A percentile compares a stretch with the other conserved stretches of the same genome.
Evolutionary conservation across 768 basidiomycete genomes (phyloP).

Genomic region (Clathrus columnatus): DNA sequence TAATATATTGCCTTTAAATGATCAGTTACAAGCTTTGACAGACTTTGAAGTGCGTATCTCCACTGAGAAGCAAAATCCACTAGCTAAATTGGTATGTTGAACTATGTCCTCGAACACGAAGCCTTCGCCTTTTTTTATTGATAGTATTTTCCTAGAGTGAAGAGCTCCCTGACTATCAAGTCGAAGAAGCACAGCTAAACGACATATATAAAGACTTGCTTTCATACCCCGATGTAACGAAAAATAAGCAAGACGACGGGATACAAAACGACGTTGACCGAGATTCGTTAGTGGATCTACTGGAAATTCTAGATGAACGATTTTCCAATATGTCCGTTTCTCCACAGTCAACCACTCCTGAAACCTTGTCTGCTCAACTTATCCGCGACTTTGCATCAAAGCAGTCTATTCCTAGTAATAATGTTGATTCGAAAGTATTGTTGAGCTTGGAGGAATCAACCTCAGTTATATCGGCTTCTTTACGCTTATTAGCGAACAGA

Average conservation of each 20-base stretch:
- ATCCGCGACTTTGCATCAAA: background rate
- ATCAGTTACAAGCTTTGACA: background rate
- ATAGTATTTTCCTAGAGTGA: background rate
- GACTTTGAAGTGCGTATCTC: conserved; percentile 5
- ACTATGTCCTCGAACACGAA: background rate
- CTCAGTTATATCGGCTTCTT: background rate
- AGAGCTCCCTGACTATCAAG: background rate
- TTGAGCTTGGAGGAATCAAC: background rate
- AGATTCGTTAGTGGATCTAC: background rate
- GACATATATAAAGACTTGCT: conserved; percentile 7
- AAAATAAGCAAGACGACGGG: background rate
- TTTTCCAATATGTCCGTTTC: background rate
- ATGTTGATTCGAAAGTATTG: background rate
- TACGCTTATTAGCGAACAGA: background rate
- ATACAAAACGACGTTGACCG: background rate
- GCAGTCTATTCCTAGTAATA: background rate
- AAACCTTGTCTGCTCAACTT: background rate
- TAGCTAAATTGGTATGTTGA: background rate
- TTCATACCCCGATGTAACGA: background rate
- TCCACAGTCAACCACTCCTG: background rate
- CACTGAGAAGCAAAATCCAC: background rate
- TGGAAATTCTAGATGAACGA: background rate
- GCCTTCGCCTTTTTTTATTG: background rate
- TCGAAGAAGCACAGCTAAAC: background rate
- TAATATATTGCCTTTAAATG: background rate